Conservation (phyloP, 176 grass and related monocot genomes). For the Hordeum marinum region DNA sequence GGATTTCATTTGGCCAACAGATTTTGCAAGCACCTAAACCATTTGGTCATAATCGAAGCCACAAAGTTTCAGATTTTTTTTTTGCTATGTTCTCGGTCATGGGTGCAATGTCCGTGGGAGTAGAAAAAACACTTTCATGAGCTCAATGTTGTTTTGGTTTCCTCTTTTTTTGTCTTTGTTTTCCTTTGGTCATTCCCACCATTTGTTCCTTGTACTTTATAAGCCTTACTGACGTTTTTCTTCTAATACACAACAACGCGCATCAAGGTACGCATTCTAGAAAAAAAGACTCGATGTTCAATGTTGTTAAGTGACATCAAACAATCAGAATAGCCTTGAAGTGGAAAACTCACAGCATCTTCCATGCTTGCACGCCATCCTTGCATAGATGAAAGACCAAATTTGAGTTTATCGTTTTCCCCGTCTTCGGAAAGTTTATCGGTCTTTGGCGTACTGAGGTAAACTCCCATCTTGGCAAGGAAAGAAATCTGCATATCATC, state of each 20-base stretch:
- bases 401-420: conserved; percentile 61
- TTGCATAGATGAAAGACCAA: conserved; percentile 98
- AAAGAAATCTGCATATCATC: background rate
- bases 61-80: too few relatives aligned
- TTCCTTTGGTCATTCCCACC: background rate
- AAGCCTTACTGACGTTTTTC: background rate
- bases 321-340: conserved; percentile 13
- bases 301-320: background rate
- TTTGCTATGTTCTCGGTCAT: too few relatives aligned
- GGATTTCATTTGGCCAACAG: too few relatives aligned
- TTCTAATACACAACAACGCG: background rate
- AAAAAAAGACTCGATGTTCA: background rate
- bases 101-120: too few relatives aligned
- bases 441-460: conserved; percentile 88
- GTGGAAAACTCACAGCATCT: conserved; percentile 79
- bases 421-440: conserved; percentile 80
- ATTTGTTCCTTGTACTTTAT: background rate
- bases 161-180: background rate
- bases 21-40: too few relatives aligned
- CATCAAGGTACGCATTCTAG: background rate
- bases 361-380: conserved; percentile 98
- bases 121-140: background rate
- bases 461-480: conserved; percentile 73
- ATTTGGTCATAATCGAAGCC: too few relatives aligned
- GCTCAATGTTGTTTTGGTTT: background rate